Percentiles rank a stretch among this genome's conserved stretches.
These are phyloP conservation scores for Harringtonia aguacate DNA, from an alignment of 2,329 filamentous ascomycete species.

Conservation along the genomic window DNA sequence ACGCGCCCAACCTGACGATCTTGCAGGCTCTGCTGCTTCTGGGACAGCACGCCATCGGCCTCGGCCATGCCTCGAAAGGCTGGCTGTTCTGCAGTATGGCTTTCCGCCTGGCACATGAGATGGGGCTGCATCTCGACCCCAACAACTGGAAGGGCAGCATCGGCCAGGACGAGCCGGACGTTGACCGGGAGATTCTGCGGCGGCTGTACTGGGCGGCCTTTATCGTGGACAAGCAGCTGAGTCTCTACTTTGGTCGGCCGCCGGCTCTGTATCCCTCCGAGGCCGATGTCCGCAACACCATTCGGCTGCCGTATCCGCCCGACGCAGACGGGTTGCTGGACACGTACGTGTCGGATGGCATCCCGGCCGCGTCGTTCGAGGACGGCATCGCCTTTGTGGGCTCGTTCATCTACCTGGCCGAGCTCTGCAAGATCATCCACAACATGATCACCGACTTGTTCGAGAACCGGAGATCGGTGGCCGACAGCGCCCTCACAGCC, in stretches of 20 bases:
- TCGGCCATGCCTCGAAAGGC: conserved; percentile 35
- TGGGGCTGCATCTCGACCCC: conserved; percentile 40
- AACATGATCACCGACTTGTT: conserved; percentile 29
- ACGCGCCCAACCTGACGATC: conserved; percentile 34
- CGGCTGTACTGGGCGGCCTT: conserved; percentile 41
- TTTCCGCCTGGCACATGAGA: conserved; percentile 38
- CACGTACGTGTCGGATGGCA: conserved; percentile 32
- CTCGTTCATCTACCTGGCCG: conserved; percentile 34
- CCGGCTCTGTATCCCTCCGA: conserved; percentile 37
- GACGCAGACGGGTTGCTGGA: conserved; percentile 36
- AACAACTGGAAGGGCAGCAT: conserved; percentile 41
- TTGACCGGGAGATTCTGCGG: conserved; percentile 36
- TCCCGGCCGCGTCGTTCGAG: conserved; percentile 33
- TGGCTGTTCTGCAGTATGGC: conserved; percentile 43
- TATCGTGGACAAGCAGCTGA: conserved; percentile 38
- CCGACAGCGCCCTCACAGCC: conserved; percentile 15
- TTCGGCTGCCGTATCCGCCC: conserved; percentile 35
- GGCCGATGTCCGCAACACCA: conserved; percentile 37
- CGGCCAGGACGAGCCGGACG: conserved; percentile 23
- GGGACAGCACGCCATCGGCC: conserved; percentile 29
- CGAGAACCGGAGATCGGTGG: conserved; percentile 38
- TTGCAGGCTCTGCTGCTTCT: conserved; percentile 6
- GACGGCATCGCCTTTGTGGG: conserved; percentile 32
- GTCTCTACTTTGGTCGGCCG: conserved; percentile 38
- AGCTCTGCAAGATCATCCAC: conserved; percentile 37